Base-by-base conservation (phyloP, 805 yeast species). In the Scheffersomyces lignosus region DNA sequence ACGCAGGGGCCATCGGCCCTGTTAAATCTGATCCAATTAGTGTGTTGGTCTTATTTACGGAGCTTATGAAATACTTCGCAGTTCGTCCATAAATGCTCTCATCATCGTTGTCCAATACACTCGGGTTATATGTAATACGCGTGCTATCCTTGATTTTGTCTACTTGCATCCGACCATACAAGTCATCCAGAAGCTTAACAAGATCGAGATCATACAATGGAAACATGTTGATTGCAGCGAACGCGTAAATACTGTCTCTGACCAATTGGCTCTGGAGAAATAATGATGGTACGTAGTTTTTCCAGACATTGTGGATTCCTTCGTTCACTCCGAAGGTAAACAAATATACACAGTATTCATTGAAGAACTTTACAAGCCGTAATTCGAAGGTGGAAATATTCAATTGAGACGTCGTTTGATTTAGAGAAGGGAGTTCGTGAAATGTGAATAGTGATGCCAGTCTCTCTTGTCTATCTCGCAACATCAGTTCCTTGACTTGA, bases 361-460 rank as follows among this genome's bases (percentile, higher is more conserved):
- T 47, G 48, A 64, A 64, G 36, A 59, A 62, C 9, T 52, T 40
- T 30, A 57, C 35, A 9, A 58, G 54, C 14, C 60, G 51, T 9
- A 48, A 38, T 32, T 59, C 64, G 31, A 55, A 55, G 7, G 33
- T 40, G 16, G 54, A 38, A 29, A 59, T 36, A 10, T 47, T 36
- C 28, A 60, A 38, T 22, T 49, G 57, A 4, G 41, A 20, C n/a
- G 53, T 40, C n/a, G 49, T 27, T 28, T 52, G 47, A 31, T 48
- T 54, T 22, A 51, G 31, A 12, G 33, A 17, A 10, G 34, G 25
- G 15, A 31, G 16, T 24, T 38, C 31, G 9, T 38, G 34, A 16
- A 31, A 31, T 4, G 34, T 25, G 8, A 22, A 20, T 20, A 10
- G 10, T 7, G 9, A 7, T 10, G 24, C 7, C 7, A 7, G 10